Conservation (phyloP, 768 basidiomycete species). For the Tulasnella sp. region DNA sequence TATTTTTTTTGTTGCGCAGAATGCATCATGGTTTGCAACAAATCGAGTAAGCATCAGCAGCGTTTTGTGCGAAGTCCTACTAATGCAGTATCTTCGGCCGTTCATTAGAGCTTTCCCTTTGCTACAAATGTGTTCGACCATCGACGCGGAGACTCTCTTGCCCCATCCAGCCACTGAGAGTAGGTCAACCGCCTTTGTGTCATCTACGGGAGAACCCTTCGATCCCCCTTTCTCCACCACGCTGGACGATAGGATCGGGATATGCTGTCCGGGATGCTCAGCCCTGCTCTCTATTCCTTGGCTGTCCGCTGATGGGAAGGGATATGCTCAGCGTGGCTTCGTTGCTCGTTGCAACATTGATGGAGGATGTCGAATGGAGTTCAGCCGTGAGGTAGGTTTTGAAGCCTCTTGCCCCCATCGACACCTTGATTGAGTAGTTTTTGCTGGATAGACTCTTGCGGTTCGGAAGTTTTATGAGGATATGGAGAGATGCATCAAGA, state of each 20-base stretch:
- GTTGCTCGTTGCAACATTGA: too few species aligned
- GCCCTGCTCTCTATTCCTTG: neutral
- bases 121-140: neutral
- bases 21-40: slow-evolving; percentile 16
- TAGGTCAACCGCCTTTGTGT: neutral
- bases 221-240: too few species aligned
- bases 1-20: neutral
- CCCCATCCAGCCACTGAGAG: too few species aligned
- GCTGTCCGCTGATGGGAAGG: slow-evolving; percentile 8
- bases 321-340: slow-evolving; percentile 21
- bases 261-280: too few species aligned
- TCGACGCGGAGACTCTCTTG: neutral
- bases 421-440: neutral
- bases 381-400: slow-evolving; percentile 11
- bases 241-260: too few species aligned
- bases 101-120: too few species aligned
- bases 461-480: slow-evolving; percentile 14
- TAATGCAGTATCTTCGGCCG: neutral
- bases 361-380: too few species aligned
- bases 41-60: slow-evolving; percentile 19
- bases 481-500: neutral
- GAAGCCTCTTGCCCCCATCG: neutral
- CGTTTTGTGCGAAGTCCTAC: neutral
- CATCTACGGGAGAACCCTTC: too few species aligned
- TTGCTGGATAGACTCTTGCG: neutral